phyloP scores from a whole-genome alignment of 2,329 filamentous ascomycete species.

The Didymella sp. region DNA sequence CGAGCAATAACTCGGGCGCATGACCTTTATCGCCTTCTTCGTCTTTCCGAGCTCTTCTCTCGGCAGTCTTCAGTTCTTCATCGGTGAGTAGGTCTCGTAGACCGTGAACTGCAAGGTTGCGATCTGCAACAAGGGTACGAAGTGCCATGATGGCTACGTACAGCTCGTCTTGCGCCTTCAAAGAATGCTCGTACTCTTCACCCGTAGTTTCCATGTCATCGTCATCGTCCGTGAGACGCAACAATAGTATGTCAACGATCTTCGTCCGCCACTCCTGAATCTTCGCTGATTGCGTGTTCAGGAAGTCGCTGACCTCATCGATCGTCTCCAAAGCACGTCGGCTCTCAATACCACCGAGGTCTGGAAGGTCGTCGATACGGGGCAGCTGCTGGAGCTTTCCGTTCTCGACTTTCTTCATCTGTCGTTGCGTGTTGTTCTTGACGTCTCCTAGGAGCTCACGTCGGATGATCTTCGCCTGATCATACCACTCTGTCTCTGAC shows the following conservation, averaged over 20 bases:
- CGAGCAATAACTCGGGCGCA: conserved; percentile 69
- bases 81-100: conserved; percentile 76
- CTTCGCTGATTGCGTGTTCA: conserved; percentile 75
- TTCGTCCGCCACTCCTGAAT: conserved; percentile 78
- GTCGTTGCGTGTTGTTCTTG: conserved; percentile 64
- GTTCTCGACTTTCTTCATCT: conserved; percentile 64
- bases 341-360: conserved; percentile 75
- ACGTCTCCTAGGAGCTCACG: conserved; percentile 74
- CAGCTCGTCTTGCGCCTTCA: conserved; percentile 85
- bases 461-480: conserved; percentile 77
- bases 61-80: conserved; percentile 71
- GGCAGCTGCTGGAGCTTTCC: conserved; percentile 33
- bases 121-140: conserved; percentile 77
- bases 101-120: conserved; percentile 77
- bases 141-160: conserved; percentile 85
- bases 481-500: conserved; percentile 75
- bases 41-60: conserved; percentile 66
- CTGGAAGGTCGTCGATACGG: conserved; percentile 61
- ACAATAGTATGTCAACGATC: conserved; percentile 73
- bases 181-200: conserved; percentile 88
- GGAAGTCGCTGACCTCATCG: conserved; percentile 66
- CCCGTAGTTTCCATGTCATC: conserved; percentile 79
- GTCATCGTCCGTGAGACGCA: conserved; percentile 84
- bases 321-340: conserved; percentile 70
- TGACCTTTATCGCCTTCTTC: conserved; percentile 64